A percentile compares a stretch with the other conserved stretches of the same genome.
Conservation (phyloP, 2,329 filamentous ascomycete species). For the Macrophomina phaseolina region DNA sequence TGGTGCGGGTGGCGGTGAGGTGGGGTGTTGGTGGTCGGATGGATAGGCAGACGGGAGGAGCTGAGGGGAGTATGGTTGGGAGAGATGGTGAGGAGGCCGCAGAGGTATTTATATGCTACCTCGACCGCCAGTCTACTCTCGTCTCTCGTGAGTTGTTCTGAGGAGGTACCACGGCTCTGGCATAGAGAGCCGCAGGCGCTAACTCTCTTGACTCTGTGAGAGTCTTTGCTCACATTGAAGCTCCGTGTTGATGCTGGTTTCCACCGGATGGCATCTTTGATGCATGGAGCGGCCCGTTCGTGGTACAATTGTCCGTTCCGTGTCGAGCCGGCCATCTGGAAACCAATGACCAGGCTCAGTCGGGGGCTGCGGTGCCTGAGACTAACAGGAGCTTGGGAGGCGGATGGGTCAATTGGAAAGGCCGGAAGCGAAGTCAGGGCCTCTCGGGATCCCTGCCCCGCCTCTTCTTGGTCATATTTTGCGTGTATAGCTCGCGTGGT, state of each 20-base stretch:
- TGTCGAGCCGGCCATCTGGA: conserved; percentile 21
- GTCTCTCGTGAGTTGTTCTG: conserved; percentile 1
- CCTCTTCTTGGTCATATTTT: conserved; percentile 14
- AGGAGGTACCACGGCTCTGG: conserved; percentile 33
- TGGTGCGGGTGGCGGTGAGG: conserved; percentile 10
- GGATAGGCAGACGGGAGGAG: neutral
- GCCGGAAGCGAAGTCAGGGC: conserved; percentile 1
- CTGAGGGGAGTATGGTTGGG: neutral
- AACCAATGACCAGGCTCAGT: conserved; percentile 23
- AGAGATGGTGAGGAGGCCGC: conserved; percentile 7
- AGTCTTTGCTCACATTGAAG: conserved; percentile 21
- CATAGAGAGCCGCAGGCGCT: conserved; percentile 55
- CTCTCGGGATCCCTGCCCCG: neutral
- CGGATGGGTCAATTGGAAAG: conserved; percentile 20
- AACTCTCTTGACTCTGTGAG: conserved; percentile 18
- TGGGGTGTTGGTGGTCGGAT: neutral
- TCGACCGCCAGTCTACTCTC: conserved; percentile 12
- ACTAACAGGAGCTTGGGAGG: conserved; percentile 21
- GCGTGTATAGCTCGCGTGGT: conserved; percentile 19
- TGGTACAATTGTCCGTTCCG: conserved; percentile 21
- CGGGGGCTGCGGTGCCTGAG: conserved; percentile 19
- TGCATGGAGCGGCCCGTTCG: conserved; percentile 28
- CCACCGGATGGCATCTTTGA: conserved; percentile 17
- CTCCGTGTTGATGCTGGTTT: conserved; percentile 11
- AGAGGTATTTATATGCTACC: conserved; percentile 26